Percentiles rank a stretch among this genome's conserved stretches.
Evolutionary conservation across 1,139 yeast species (phyloP).

Genomic region (Taiozyma sp.): DNA sequence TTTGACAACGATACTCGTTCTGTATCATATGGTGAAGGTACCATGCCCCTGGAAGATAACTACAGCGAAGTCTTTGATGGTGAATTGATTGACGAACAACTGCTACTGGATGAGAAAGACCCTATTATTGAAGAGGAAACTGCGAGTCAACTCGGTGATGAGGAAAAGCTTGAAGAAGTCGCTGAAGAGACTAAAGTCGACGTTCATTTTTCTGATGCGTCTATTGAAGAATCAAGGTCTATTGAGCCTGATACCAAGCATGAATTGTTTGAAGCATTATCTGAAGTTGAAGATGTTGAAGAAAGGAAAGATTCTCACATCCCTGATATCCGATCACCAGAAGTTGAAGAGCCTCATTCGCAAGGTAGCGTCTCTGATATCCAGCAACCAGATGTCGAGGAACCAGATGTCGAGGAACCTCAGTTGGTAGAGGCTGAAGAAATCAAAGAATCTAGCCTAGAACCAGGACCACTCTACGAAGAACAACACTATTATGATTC

Average conservation of each 20-base stretch:
- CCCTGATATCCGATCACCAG: background rate
- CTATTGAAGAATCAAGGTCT: background rate
- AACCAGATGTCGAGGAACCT: background rate
- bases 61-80: background rate
- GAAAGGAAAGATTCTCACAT: background rate
- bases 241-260: background rate
- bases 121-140: background rate
- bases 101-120: background rate
- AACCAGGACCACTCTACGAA: slow-evolving; percentile 1
- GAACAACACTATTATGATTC: slow-evolving; percentile 22
- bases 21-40: background rate
- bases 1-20: background rate
- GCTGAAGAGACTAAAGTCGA: background rate
- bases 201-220: background rate
- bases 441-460: background rate
- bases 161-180: background rate
- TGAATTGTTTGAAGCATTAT: background rate
- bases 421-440: background rate
- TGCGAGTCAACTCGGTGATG: background rate
- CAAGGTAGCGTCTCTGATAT: background rate
- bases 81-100: background rate
- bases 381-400: no score
- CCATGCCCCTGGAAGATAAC: background rate
- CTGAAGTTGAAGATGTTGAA: slow-evolving; percentile 1
- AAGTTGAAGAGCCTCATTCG: background rate